These are phyloP conservation scores for Amphibolis antarctica DNA, from an alignment of 106 monocot genomes.

Conservation along the genomic window DNA sequence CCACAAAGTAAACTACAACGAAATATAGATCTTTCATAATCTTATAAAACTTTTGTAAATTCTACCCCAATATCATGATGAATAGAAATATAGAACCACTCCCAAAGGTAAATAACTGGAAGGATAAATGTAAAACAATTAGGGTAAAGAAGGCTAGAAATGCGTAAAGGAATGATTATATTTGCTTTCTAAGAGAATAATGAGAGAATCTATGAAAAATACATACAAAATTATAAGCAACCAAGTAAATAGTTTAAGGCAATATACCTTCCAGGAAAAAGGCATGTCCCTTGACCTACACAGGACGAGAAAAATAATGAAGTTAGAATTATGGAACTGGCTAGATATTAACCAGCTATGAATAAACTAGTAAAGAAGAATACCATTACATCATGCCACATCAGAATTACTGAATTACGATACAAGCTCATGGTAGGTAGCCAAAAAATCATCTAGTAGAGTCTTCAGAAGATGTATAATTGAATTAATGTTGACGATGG, in stretches of 20 bases:
- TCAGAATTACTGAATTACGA: too few species aligned
- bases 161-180: not conserved
- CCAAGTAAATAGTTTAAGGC: not conserved
- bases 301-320: not conserved
- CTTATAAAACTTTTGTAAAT: too few species aligned
- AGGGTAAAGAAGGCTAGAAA: not conserved
- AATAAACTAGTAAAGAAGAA: not conserved
- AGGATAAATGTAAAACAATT: not conserved
- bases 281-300: constrained; percentile 26
- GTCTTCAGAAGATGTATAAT: too few species aligned
- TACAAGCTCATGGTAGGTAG: too few species aligned
- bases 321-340: not conserved
- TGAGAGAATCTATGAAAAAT: not conserved
- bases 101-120: not conserved
- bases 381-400: not conserved
- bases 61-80: too few species aligned
- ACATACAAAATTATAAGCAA: not conserved
- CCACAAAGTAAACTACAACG: too few species aligned
- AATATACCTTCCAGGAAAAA: constrained; percentile 22
- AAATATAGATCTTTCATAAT: too few species aligned
- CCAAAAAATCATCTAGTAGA: too few species aligned
- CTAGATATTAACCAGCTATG: not conserved
- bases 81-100: not conserved
- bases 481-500: too few species aligned
- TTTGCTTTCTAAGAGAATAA: not conserved